Conservation (phyloP, 805 yeast species). For the Jamesozyma lodderae region DNA sequence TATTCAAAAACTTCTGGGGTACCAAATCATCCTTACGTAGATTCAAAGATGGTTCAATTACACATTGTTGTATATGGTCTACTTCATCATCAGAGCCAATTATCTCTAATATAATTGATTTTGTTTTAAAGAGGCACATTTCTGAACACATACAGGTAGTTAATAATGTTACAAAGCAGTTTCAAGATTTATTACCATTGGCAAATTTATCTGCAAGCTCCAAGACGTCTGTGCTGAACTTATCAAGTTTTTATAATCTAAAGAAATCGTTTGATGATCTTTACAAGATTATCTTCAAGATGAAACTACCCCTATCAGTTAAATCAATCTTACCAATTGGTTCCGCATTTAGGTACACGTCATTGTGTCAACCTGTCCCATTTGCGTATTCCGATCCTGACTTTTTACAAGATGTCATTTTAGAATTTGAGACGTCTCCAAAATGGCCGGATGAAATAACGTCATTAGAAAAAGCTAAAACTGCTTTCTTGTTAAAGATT, state of each 20-base stretch:
- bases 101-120: constrained; percentile 54
- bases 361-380: constrained; percentile 73
- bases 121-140: constrained; percentile 57
- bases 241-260: constrained; percentile 35
- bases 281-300: constrained; percentile 40
- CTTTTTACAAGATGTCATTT: constrained; percentile 67
- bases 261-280: constrained; percentile 51
- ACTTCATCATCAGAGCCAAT: constrained; percentile 51
- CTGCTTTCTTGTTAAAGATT: constrained; percentile 77
- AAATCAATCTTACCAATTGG: constrained; percentile 69
- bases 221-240: constrained; percentile 41
- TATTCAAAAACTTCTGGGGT: constrained; percentile 88
- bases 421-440: constrained; percentile 84
- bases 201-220: constrained; percentile 52
- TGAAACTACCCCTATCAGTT: constrained; percentile 61
- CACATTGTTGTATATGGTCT: constrained; percentile 84
- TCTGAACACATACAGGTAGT: constrained; percentile 30
- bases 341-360: constrained; percentile 64
- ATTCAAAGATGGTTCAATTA: constrained; percentile 85
- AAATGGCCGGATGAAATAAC: constrained; percentile 91
- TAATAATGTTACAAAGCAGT: constrained; percentile 32
- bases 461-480: constrained; percentile 80
- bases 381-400: constrained; percentile 67
- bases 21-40: constrained; percentile 73
- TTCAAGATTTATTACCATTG: constrained; percentile 46